These are phyloP conservation scores for Boechera retrofracta DNA, from an alignment of 345 rosid genomes.

Conservation along the genomic window DNA sequence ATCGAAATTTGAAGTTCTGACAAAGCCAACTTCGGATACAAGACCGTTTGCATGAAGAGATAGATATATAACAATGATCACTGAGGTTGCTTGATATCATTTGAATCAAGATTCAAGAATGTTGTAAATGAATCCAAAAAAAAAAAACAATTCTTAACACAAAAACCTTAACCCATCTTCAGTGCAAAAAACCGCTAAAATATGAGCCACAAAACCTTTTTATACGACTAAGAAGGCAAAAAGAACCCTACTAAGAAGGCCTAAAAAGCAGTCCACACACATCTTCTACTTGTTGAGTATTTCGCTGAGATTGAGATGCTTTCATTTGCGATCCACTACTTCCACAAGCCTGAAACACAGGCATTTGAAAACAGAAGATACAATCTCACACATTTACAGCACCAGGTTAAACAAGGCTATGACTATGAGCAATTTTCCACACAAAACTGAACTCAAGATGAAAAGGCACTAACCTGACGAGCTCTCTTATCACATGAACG, in stretches of 20 bases:
- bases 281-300: background rate
- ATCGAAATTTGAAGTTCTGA: too few species aligned
- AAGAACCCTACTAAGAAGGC: too few species aligned
- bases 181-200: background rate
- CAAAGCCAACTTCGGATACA: too few species aligned
- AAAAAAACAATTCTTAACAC: too few species aligned
- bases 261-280: background rate
- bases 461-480: background rate
- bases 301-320: background rate
- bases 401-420: too few species aligned
- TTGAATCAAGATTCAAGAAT: too few species aligned
- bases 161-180: background rate
- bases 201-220: background rate
- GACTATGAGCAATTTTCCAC: background rate
- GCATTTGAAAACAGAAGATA: background rate
- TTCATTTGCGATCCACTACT: background rate
- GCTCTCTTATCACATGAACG: background rate
- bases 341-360: background rate
- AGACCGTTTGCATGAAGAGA: too few species aligned
- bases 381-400: background rate
- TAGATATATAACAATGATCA: too few species aligned
- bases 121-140: too few species aligned
- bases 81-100: too few species aligned
- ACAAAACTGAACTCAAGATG: background rate
- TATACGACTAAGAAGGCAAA: background rate